Conservation (phyloP, 2,329 filamentous ascomycete species). For the Hirsutella rhossiliensis region DNA sequence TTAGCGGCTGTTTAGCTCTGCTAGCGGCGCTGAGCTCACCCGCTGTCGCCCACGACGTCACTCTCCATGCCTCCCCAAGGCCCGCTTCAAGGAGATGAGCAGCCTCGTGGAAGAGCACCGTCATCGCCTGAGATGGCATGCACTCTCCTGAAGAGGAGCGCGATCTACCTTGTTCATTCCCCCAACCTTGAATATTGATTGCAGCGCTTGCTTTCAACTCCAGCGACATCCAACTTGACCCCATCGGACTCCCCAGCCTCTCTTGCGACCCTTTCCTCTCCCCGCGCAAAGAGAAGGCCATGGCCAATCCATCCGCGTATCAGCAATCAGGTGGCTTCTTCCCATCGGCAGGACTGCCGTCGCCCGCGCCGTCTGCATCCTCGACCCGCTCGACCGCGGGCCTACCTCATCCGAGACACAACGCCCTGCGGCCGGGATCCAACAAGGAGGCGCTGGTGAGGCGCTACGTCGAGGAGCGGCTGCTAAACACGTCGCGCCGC, state of each 20-base stretch:
- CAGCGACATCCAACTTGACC: no score
- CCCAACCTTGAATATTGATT: no score
- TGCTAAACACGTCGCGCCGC: slow-evolving; percentile 42
- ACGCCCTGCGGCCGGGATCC: slow-evolving; percentile 41
- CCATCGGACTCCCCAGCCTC: no score
- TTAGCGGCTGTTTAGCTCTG: slow-evolving; percentile 1
- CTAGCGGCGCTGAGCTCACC: not conserved
- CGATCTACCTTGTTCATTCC: no score
- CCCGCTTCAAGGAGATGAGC: no score
- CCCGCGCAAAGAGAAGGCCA: not conserved
- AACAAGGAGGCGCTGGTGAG: slow-evolving; percentile 48
- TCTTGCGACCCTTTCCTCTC: no score
- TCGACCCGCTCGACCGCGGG: slow-evolving; percentile 26
- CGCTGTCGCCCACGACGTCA: no score
- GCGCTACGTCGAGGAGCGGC: slow-evolving; percentile 40
- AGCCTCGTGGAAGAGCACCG: no score
- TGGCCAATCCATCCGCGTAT: slow-evolving; percentile 1
- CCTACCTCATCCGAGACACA: slow-evolving; percentile 43
- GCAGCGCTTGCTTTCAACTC: no score
- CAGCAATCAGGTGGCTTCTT: slow-evolving; percentile 38
- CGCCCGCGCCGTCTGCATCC: slow-evolving; percentile 39
- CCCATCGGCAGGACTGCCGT: slow-evolving; percentile 32
- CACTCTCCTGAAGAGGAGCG: no score
- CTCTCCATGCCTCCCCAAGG: no score
- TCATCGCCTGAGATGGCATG: no score